Evolutionary conservation across 2,329 filamentous ascomycete species (phyloP).

Genomic region (Dendrostoma leiphaemia): DNA sequence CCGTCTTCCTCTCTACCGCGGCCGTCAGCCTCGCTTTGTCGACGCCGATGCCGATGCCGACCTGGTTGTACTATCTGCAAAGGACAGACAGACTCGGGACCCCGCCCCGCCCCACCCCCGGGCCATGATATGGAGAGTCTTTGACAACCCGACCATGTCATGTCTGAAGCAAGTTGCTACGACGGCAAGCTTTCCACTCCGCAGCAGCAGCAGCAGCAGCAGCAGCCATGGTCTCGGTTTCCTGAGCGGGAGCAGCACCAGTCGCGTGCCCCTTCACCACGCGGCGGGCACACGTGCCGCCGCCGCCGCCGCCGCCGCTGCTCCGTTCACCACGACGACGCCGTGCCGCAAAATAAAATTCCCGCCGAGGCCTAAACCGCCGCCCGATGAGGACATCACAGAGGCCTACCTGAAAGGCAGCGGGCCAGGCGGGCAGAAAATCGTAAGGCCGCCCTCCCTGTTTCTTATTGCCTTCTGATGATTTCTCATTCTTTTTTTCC

Average conservation of each 20-base stretch:
- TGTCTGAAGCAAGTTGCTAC: too few species aligned
- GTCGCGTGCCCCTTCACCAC: not conserved
- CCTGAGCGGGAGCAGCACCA: too few species aligned
- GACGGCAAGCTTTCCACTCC: too few species aligned
- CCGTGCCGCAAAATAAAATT: constrained; percentile 44
- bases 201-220: not conserved
- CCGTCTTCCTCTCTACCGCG: not conserved
- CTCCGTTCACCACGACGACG: constrained; percentile 32
- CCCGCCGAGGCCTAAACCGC: constrained; percentile 66
- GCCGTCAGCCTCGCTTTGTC: not conserved
- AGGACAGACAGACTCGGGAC: too few species aligned
- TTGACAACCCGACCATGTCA: too few species aligned
- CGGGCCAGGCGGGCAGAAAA: constrained; percentile 94
- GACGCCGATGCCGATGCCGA: too few species aligned
- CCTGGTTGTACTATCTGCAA: too few species aligned
- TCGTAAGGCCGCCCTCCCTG: constrained; percentile 50
- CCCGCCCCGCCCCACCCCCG: too few species aligned
- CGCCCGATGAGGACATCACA: constrained; percentile 76
- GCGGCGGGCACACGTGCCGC: too few species aligned
- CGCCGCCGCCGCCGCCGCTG: not conserved
- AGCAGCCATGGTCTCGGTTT: not conserved
- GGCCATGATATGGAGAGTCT: too few species aligned
- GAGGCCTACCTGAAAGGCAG: constrained; percentile 87
- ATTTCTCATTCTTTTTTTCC: constrained; percentile 11
- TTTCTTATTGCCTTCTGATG: not conserved